Base-by-base conservation (phyloP, 805 yeast genomes). In the Metschnikowia dekortorum region DNA sequence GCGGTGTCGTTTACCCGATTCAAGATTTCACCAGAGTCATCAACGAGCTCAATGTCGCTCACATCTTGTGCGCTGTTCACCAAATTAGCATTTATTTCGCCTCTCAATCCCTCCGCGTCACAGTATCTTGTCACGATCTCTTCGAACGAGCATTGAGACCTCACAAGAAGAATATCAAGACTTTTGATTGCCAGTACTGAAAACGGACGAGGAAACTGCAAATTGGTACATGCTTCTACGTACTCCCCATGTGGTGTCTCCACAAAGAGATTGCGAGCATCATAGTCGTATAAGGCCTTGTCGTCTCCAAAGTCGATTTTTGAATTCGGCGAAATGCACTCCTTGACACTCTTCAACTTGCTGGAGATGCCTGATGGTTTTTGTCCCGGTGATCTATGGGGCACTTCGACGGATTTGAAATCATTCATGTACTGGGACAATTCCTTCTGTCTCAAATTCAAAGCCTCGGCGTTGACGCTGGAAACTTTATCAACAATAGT, bases 121-220 rank as follows among this genome's bases (percentile, higher is more conserved):
- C 51, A 51, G n/a, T 64, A 70, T 38, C 67, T 53, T 5, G 59
- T 51, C 11, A 60, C 66, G 1, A 70, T 68, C 5, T 61, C 68
- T 8, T 61, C 64, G 8, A 56, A 49, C 9, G 55, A 55, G 18
- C 56, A 56, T 9, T 56, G 58, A 8, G 68, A 56, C 1, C 71
- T 62, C 40, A 69, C 70, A 55, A 73, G 61, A 0, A 65, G 56
- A 66, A 71, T 70, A 29, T 68, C 61, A 39, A 71, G 53, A 40
- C 61, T 67, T 49, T 62, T 66, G 8, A 73, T 56, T 1, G 69
- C 69, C 38, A 57, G 55, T 1, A 69, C 48, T 1, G 75, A 66
- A 14, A 73, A 57, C 1, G 68, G 68, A 13, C 66, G 59, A 0
- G 78, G 78, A 16, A 71, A 54, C n/a, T 53, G 57, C 38, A 52